Base-by-base conservation (phyloP, 139 green algal genomes). In the Chlamydomonas sphaeroides region DNA sequence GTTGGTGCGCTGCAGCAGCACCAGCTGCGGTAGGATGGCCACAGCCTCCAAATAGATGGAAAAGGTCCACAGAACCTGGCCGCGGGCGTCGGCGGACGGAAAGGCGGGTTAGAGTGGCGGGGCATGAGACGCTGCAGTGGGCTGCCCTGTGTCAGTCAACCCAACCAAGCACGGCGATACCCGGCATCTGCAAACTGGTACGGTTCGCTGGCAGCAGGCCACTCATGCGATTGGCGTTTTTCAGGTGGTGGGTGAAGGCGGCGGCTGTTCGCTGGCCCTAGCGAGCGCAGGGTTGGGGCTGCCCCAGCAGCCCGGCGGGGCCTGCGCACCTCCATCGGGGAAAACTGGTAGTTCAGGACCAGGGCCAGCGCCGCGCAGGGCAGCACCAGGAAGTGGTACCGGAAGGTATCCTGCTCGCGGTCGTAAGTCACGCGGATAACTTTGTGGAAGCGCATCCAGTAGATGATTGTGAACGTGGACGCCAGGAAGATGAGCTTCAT, bases 41-140 rank as follows among this genome's bases (percentile, higher is more conserved):
- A 99, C 96, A 15, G 97, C 95, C 85, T 99, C 97, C 53, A 99
- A 88, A 84, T 98, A 99, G 77, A 99, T 98, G 25, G 95, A 98
- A 84, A 99, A 99, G 1, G 96, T 98, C 97, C 97, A 99, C 39
- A 99, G 88, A 8, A 99, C 78, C 93, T 99, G 89, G 56, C n/a
- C n/a, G n/a, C n/a, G n/a, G n/a, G n/a, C n/a, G n/a, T n/a, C n/a
- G n/a, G 6, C 18, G 25, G 49, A 20, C 49, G 10, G 49, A 20
- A 25, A 56, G 49, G 10, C 10, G 45, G 14, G 45, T 10, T 14
- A 51, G 10, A 10, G 45, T 14, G 45, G 45, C 45, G 45, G 45
- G 45, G 18, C 42, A n/a, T n/a, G n/a, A n/a, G n/a, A n/a, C n/a
- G n/a, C n/a, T n/a, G n/a, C n/a, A n/a, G n/a, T n/a, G n/a, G n/a